These are phyloP conservation scores for Hanseniaspora pseudoguilliermondii DNA, from an alignment of 805 yeast species.

Conservation along the genomic window DNA sequence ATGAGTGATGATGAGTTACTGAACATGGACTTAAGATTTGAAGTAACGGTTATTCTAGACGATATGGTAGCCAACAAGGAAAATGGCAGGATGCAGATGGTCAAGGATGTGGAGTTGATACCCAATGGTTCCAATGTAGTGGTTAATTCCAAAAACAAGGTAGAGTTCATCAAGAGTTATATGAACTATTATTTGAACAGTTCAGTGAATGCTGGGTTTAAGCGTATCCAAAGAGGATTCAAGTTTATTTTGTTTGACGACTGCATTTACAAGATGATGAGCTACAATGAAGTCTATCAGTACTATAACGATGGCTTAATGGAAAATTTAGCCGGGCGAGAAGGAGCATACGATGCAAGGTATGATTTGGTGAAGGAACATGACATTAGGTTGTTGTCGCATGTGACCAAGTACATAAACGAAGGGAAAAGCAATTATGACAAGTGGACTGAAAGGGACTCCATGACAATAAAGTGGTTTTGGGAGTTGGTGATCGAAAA, in stretches of 20 bases:
- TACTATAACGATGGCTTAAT: constrained; percentile 62
- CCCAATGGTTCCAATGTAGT: constrained; percentile 41
- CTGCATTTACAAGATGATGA: constrained; percentile 64
- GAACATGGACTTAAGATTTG: constrained; percentile 50
- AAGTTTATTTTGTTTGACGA: constrained; percentile 57
- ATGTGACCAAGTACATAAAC: constrained; percentile 63
- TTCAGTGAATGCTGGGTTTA: constrained; percentile 40
- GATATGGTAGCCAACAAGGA: not conserved
- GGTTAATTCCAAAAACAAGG: constrained; percentile 50
- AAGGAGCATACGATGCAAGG: not conserved
- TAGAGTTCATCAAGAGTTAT: constrained; percentile 50
- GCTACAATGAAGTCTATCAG: constrained; percentile 69
- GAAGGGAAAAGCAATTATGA: not conserved
- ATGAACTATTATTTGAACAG: constrained; percentile 47
- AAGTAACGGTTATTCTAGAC: constrained; percentile 17
- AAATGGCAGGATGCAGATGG: constrained; percentile 1
- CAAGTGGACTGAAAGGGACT: constrained; percentile 19
- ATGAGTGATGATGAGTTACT: constrained; percentile 35
- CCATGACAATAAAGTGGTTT: constrained; percentile 54
- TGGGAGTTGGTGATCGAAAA: constrained; percentile 62
- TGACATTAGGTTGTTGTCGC: constrained; percentile 53
- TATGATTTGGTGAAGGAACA: constrained; percentile 20
- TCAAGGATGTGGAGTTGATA: constrained; percentile 38
- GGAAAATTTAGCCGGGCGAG: constrained; percentile 13
- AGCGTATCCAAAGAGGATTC: constrained; percentile 59